Conservation (phyloP, 345 rosid genomes). For the Geranium brycei region DNA sequence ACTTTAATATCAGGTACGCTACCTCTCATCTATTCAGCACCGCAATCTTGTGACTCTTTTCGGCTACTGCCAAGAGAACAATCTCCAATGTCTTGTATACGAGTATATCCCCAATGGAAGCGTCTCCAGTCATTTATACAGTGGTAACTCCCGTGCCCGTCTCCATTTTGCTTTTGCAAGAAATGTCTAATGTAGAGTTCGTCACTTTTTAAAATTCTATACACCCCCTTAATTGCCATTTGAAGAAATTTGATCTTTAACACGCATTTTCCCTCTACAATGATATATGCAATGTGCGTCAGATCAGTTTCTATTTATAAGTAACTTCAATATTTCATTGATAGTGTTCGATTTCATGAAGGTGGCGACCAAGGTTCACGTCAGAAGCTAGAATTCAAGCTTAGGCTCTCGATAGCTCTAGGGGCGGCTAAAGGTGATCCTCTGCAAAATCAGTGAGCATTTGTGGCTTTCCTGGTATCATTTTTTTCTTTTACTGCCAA, state of each 20-base stretch:
- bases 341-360: slow-evolving; percentile 17
- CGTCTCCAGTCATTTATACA: slow-evolving; percentile 90
- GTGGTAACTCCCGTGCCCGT: slow-evolving; percentile 43
- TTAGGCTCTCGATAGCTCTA: slow-evolving; percentile 70
- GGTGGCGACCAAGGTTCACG: slow-evolving; percentile 53
- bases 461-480: slow-evolving; percentile 60
- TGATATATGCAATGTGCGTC: no score
- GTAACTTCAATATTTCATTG: no score
- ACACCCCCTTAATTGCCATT: not conserved
- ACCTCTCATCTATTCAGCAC: slow-evolving; percentile 74
- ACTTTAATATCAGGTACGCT: slow-evolving; percentile 46
- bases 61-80: slow-evolving; percentile 85
- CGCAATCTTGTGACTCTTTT: slow-evolving; percentile 73
- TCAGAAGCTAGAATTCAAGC: slow-evolving; percentile 85
- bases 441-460: slow-evolving; percentile 75
- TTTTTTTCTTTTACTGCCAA: slow-evolving; percentile 27
- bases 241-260: no score
- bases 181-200: not conserved
- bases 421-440: slow-evolving; percentile 98
- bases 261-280: no score
- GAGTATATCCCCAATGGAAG: slow-evolving; percentile 95
- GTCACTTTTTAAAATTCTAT: not conserved
- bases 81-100: slow-evolving; percentile 63
- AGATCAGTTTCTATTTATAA: no score
- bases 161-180: slow-evolving; percentile 2